Evolutionary conservation across 1,139 yeast species (phyloP).

Genomic region (Debaryomyces psychrophilus): DNA sequence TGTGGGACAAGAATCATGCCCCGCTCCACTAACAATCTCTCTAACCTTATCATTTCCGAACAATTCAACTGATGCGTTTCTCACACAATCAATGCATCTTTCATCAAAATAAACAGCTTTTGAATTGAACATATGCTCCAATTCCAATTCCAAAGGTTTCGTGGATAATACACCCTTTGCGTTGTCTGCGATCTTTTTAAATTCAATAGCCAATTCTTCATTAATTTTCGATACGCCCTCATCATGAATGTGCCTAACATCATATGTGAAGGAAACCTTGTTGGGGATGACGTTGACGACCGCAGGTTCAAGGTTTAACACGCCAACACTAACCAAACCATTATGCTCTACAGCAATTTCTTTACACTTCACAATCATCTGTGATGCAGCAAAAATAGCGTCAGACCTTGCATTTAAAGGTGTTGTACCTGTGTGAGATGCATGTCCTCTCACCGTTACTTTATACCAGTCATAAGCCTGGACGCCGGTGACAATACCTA

Average conservation of each 20-base stretch:
- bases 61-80: conserved; percentile 51
- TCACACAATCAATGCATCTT: conserved; percentile 53
- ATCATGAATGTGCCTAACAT: conserved; percentile 59
- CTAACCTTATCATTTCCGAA: conserved; percentile 47
- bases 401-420: conserved; percentile 67
- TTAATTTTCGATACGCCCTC: conserved; percentile 42
- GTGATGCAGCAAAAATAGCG: conserved; percentile 60
- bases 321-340: conserved; percentile 65
- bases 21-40: conserved; percentile 68
- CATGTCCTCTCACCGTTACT: conserved; percentile 57
- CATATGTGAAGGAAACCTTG: conserved; percentile 57
- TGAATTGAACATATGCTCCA: conserved; percentile 47
- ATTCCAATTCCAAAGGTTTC: conserved; percentile 32
- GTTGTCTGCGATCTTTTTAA: conserved; percentile 18
- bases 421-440: conserved; percentile 76
- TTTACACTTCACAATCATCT: conserved; percentile 57
- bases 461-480: conserved; percentile 70
- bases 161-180: not conserved
- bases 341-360: conserved; percentile 54
- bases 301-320: conserved; percentile 58
- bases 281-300: conserved; percentile 72
- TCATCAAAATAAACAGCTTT: conserved; percentile 61
- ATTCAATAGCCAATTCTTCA: conserved; percentile 39
- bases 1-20: conserved; percentile 71
- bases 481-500: conserved; percentile 69